These are phyloP conservation scores for Tricholomella constricta DNA, from an alignment of 768 basidiomycete genomes.

Conservation along the genomic window DNA sequence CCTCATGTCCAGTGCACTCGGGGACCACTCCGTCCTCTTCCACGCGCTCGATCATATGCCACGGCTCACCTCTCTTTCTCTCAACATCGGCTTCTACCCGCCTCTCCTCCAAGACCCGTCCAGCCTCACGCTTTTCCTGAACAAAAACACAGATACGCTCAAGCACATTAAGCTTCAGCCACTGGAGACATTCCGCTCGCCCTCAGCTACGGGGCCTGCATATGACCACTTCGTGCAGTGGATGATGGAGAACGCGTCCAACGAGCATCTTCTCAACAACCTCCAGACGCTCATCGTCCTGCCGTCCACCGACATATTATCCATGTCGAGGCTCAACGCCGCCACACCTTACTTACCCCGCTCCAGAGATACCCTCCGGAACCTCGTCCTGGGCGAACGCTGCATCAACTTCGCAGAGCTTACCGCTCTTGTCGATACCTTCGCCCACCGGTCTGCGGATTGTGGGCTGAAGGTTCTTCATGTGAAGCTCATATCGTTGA, in stretches of 20 bases:
- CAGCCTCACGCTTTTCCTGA: slow-evolving; percentile 11
- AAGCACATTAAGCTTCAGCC: slow-evolving; percentile 16
- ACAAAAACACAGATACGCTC: slow-evolving; percentile 5
- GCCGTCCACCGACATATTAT: slow-evolving; percentile 8
- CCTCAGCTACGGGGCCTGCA: slow-evolving; percentile 7
- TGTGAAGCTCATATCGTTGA: slow-evolving; percentile 22
- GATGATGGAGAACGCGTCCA: slow-evolving; percentile 10
- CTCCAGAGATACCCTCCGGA: slow-evolving; percentile 16
- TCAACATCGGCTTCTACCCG: slow-evolving; percentile 16
- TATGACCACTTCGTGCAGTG: slow-evolving; percentile 9
- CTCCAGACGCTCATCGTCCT: slow-evolving; percentile 13
- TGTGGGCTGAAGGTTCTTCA: slow-evolving; percentile 19
- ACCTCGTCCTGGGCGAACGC: slow-evolving; percentile 11
- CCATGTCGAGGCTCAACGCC: slow-evolving; percentile 5
- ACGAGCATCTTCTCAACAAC: slow-evolving; percentile 6
- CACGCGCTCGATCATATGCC: slow-evolving; percentile 7
- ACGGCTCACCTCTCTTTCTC: slow-evolving; percentile 6
- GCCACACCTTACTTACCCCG: slow-evolving; percentile 7
- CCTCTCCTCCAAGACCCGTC: slow-evolving; percentile 10
- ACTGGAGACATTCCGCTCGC: slow-evolving; percentile 12
- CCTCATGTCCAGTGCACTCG: slow-evolving; percentile 12
- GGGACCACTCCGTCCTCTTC: slow-evolving; percentile 15
- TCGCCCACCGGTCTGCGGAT: slow-evolving; percentile 17
- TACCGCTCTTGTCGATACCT: slow-evolving; percentile 10
- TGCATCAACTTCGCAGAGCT: slow-evolving; percentile 14